These are phyloP conservation scores for Suillus decipiens DNA, from an alignment of 768 basidiomycete species.

Conservation along the genomic window DNA sequence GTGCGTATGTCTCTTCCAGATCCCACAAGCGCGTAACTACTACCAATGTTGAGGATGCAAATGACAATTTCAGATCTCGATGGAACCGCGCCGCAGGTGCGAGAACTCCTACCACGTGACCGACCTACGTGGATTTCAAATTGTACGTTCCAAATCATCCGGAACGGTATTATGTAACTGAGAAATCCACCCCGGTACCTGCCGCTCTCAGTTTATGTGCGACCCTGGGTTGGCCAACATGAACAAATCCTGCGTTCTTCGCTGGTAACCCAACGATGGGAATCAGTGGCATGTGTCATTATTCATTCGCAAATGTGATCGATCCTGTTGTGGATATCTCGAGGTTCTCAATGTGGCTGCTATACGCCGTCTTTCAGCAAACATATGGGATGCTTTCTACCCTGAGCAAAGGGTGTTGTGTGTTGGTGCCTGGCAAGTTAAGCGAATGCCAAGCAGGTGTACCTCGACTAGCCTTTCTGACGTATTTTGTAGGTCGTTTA, in stretches of 20 bases:
- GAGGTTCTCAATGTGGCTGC: constrained; percentile 83
- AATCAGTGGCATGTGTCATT: constrained; percentile 46
- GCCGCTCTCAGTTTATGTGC: neutral
- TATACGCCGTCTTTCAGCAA: constrained; percentile 39
- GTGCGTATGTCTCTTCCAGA: constrained; percentile 4
- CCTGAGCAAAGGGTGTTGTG: constrained; percentile 55
- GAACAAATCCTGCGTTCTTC: constrained; percentile 18
- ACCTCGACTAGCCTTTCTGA: constrained; percentile 2
- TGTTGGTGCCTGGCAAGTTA: constrained; percentile 81
- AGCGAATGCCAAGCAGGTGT: constrained; percentile 28
- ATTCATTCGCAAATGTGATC: constrained; percentile 80
- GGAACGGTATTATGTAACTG: neutral
- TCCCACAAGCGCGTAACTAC: constrained; percentile 13
- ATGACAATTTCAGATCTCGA: constrained; percentile 25
- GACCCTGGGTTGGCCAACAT: constrained; percentile 26
- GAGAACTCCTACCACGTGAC: neutral
- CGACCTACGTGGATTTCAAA: neutral
- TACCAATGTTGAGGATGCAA: constrained; percentile 25
- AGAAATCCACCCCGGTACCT: neutral
- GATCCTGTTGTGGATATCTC: constrained; percentile 79
- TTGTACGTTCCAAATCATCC: neutral
- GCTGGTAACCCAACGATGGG: constrained; percentile 16
- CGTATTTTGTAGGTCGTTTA: constrained; percentile 57
- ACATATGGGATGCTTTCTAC: constrained; percentile 57
- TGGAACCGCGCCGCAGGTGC: too few relatives aligned